Evolutionary conservation across 1,139 yeast species (phyloP), one percentile per base, ranked within the genome.

Genomic region (Blastobotrys raffinosifermentans): DNA sequence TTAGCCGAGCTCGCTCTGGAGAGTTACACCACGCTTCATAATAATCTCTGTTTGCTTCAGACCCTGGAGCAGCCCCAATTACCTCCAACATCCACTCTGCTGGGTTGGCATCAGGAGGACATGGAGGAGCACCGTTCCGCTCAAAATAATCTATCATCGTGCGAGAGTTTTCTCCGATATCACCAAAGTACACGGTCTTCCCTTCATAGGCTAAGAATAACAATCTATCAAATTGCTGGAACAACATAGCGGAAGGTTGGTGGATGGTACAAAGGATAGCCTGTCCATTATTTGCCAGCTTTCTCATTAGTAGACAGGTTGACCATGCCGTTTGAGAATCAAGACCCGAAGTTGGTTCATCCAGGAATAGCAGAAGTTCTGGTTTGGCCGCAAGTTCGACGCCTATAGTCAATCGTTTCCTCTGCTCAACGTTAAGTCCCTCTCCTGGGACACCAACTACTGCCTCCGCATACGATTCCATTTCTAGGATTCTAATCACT

Each of bases 261-360:
- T 82, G 91, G 47, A 81, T 82, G 9, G 93, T 82, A 64, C 91
- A 81, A 54, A 81, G 63, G 51, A 83, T 78, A 30, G 94, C 89
- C 61, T 83, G 94, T 18, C 94, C 94, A 48, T 77, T 77, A 56
- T 75, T 69, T 15, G 91, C 82, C 40, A 83, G 68, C 57, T 77
- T 79, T 60, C 84, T 73, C 74, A 83, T 74, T 58, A 83, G 68
- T 55, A 78, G 77, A 58, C 85, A 77, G 52, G 82, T 77, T 16
- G 91, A 76, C 94, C 94, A 83, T 7, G 95, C 93, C 40, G 94
- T 81, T 62, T 85, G 94, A 16, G 95, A 83, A 58, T 86, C 95
- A 49, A 86, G 69, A 55, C 96, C 95, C 4, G 95, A 85, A 16
- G 96, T 86, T 7, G 95, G 95, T 58, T 86, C 96, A 64, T 86